Conservation (phyloP, 2,329 filamentous ascomycete genomes). For the Calonectria ilicicola region DNA sequence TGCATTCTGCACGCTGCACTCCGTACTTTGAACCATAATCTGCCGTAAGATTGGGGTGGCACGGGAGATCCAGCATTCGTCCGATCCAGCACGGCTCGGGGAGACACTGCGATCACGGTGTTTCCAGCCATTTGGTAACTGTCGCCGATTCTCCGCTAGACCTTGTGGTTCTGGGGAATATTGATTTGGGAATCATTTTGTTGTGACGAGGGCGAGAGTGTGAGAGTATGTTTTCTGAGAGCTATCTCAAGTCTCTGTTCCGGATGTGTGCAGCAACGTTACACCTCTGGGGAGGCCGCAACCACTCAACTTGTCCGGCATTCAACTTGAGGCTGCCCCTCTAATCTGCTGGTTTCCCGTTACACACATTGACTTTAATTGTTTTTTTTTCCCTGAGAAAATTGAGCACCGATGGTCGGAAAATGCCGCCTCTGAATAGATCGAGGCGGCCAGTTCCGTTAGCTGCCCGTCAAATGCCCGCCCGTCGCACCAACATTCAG, state of each 20-base stretch:
- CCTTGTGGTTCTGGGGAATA: background rate
- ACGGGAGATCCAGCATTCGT: conserved; percentile 38
- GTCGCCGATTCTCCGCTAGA: background rate
- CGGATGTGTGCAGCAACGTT: background rate
- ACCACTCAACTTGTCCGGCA: background rate
- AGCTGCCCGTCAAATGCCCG: background rate
- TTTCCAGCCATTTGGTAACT: conserved; percentile 22
- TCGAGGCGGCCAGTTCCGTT: background rate
- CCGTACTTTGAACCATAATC: background rate
- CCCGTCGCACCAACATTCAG: background rate
- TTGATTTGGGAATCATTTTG: background rate
- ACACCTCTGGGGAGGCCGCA: background rate
- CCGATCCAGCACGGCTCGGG: conserved; percentile 39
- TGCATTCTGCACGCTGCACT: background rate
- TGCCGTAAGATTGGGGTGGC: conserved; percentile 23
- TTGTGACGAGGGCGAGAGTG: no score
- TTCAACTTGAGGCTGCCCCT: background rate
- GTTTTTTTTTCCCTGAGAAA: background rate
- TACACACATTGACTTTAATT: background rate
- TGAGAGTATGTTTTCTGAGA: background rate
- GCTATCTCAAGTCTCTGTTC: background rate
- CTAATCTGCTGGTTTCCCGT: background rate
- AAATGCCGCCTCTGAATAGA: background rate
- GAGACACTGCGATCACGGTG: conserved; percentile 27
- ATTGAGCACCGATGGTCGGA: conserved; percentile 5